Evolutionary conservation across 73 alveolate genomes (phyloP).

Genomic region (Symbiodinium pilosum): DNA sequence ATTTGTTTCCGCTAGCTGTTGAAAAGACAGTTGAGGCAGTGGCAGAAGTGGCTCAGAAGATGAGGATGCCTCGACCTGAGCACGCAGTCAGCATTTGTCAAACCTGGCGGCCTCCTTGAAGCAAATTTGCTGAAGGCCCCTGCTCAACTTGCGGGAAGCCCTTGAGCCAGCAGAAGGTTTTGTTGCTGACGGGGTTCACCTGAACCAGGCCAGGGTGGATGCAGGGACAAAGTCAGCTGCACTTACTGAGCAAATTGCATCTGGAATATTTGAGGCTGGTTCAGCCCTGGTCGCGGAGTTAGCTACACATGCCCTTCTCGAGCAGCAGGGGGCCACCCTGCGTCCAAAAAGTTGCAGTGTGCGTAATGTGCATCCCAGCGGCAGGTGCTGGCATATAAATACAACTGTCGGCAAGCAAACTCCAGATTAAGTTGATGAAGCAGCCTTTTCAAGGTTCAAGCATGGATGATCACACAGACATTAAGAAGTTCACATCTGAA

Average conservation of each 20-base stretch:
- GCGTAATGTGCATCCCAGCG: too few relatives aligned
- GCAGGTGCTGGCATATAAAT: too few relatives aligned
- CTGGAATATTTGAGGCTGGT: neutral
- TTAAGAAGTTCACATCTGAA: neutral
- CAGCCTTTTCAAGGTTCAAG: too few relatives aligned
- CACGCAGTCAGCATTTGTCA: neutral
- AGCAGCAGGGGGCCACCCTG: neutral
- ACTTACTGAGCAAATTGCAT: neutral
- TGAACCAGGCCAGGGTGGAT: neutral
- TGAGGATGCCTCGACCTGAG: neutral
- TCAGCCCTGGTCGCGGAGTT: neutral
- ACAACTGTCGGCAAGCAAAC: too few relatives aligned
- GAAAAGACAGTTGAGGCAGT: too few relatives aligned
- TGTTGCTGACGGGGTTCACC: neutral
- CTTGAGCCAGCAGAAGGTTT: neutral
- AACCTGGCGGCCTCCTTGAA: neutral
- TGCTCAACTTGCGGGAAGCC: neutral
- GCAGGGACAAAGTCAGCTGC: neutral
- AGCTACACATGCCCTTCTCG: neutral
- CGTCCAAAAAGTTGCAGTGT: too few relatives aligned
- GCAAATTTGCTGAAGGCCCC: neutral
- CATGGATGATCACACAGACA: neutral
- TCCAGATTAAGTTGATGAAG: too few relatives aligned
- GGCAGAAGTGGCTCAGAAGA: neutral
- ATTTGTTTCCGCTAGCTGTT: too few relatives aligned